These are phyloP conservation scores for Coffea eugenioides DNA, from an alignment of 257 asterid species.

Conservation along the genomic window DNA sequence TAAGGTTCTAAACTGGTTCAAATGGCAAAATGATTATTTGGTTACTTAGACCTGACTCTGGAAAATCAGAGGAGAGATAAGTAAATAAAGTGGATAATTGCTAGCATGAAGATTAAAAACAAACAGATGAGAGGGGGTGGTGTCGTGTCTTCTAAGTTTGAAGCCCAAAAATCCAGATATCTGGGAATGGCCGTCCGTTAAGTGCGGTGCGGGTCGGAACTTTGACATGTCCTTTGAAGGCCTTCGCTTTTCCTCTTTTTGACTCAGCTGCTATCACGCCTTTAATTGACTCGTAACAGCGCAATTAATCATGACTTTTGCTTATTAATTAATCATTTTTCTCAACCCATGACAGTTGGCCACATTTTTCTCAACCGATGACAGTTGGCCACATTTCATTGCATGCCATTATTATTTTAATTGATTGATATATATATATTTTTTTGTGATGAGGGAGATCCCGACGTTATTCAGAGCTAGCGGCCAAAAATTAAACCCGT, in stretches of 20 bases:
- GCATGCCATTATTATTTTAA: neutral
- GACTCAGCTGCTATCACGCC: neutral
- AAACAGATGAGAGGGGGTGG: neutral
- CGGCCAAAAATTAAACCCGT: neutral
- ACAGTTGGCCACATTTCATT: neutral
- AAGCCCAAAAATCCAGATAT: neutral
- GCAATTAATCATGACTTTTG: neutral
- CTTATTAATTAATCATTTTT: neutral
- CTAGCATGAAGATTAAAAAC: too few relatives aligned
- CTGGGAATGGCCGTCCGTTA: neutral
- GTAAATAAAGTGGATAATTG: too few relatives aligned
- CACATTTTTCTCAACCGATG: neutral
- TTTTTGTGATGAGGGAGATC: neutral
- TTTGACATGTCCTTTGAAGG: neutral
- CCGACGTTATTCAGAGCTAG: neutral
- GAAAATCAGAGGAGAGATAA: neutral
- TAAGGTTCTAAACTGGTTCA: neutral
- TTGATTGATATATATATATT: neutral
- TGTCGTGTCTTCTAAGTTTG: neutral
- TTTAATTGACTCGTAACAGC: neutral
- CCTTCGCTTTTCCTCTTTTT: neutral
- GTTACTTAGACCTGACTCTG: conserved; percentile 2
- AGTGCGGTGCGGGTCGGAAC: conserved; percentile 11
- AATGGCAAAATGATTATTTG: neutral
- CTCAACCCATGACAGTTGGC: too few relatives aligned